phyloP scores from a whole-genome alignment of 805 yeast genomes.

The Starmerella bombicola region DNA sequence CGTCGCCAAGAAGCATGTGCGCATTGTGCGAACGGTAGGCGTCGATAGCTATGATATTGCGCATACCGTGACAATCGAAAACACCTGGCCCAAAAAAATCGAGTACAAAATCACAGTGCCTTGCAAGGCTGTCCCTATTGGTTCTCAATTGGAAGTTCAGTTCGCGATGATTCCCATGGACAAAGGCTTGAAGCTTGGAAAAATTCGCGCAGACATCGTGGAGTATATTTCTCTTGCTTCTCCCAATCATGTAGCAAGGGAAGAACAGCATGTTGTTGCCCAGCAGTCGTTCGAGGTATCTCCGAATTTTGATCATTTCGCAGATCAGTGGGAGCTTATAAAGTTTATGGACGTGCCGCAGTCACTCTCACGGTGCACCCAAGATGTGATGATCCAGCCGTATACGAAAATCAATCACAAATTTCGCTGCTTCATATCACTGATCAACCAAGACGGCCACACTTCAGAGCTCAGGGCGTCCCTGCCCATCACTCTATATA shows the following conservation, averaged over 20 bases:
- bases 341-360: constrained; percentile 55
- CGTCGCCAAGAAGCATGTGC: constrained; percentile 53
- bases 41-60: constrained; percentile 78
- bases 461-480: constrained; percentile 85
- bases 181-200: constrained; percentile 70
- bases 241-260: constrained; percentile 48
- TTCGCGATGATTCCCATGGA: constrained; percentile 63
- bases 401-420: constrained; percentile 80
- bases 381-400: constrained; percentile 64
- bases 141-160: constrained; percentile 59
- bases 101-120: constrained; percentile 84
- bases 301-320: constrained; percentile 25
- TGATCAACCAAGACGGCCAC: constrained; percentile 83
- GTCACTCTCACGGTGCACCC: constrained; percentile 63
- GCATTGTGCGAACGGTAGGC: constrained; percentile 75
- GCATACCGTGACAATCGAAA: constrained; percentile 87
- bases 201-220: constrained; percentile 51
- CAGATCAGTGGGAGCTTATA: constrained; percentile 63
- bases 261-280: constrained; percentile 50
- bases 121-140: constrained; percentile 78
- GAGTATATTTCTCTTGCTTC: constrained; percentile 47
- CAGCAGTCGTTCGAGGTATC: constrained; percentile 37
- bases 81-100: constrained; percentile 89
- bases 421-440: constrained; percentile 63
- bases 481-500: constrained; percentile 63